phyloP scores from a whole-genome alignment of 2,329 filamentous ascomycete species.

The Iodosphaeria phyllophila region DNA sequence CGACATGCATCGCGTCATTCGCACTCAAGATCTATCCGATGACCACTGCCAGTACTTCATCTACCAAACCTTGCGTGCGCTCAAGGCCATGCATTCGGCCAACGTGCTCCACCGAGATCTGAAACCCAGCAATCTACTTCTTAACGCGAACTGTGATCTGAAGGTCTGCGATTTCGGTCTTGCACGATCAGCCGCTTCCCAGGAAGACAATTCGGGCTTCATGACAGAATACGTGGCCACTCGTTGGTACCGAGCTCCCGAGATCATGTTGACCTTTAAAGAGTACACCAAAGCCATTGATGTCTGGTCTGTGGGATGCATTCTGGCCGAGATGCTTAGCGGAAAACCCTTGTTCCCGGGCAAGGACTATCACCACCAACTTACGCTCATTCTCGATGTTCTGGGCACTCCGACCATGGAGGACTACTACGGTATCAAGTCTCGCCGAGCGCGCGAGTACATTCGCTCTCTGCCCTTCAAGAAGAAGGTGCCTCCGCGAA shows the following conservation, averaged over 20 bases:
- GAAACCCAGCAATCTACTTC: conserved; percentile 88
- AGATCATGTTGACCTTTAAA: conserved; percentile 99
- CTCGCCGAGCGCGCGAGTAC: conserved; percentile 88
- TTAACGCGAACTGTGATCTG: conserved; percentile 97
- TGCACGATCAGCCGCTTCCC: conserved; percentile 84
- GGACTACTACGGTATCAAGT: conserved; percentile 99
- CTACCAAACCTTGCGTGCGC: conserved; percentile 90
- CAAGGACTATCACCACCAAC: conserved; percentile 96
- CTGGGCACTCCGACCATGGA: conserved; percentile 98
- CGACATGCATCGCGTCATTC: conserved; percentile 97
- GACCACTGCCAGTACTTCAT: conserved; percentile 99
- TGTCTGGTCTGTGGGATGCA: conserved; percentile 97
- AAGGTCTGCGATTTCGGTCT: conserved; percentile 99
- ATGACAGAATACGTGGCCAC: conserved; percentile 99
- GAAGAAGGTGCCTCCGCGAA: conserved; percentile 98
- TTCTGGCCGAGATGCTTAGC: conserved; percentile 95
- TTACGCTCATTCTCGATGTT: conserved; percentile 92
- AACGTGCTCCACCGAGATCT: conserved; percentile 95
- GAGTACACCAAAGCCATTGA: conserved; percentile 99
- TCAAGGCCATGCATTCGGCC: conserved; percentile 98
- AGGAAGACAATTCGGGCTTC: conserved; percentile 99
- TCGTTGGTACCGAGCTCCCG: conserved; percentile 94
- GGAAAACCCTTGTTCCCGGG: conserved; percentile 96
- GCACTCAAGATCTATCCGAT: conserved; percentile 94
- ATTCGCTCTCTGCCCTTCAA: conserved; percentile 97